Evolutionary conservation across 148 eudicot species (phyloP).

Genomic region (Fagopyrum esculentum): DNA sequence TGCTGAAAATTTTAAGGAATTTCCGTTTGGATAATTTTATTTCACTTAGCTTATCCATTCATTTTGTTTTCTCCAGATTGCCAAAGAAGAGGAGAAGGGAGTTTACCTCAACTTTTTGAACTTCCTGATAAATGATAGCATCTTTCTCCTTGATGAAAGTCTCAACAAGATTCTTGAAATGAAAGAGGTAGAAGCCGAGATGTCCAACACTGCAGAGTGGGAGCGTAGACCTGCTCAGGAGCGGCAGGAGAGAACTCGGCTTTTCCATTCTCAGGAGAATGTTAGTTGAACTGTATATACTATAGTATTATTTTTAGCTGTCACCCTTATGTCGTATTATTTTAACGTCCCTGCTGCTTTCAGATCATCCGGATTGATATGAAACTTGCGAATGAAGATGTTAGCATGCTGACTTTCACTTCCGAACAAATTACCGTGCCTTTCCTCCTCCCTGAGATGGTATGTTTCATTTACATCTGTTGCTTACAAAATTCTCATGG

Average conservation of each 20-base stretch:
- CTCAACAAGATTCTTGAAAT: conserved; percentile 95
- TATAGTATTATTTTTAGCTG: background rate
- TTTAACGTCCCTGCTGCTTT: conserved; percentile 18
- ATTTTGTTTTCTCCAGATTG: conserved; percentile 51
- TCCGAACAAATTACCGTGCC: conserved; percentile 92
- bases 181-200: conserved; percentile 93
- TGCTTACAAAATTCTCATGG: background rate
- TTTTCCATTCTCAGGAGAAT: conserved; percentile 90
- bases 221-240: conserved; percentile 89
- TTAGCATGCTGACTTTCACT: conserved; percentile 84
- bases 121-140: conserved; percentile 88
- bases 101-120: conserved; percentile 93
- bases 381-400: conserved; percentile 98
- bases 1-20: background rate
- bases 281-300: conserved; percentile 34
- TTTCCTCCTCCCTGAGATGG: conserved; percentile 93
- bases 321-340: background rate
- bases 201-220: conserved; percentile 95
- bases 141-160: conserved; percentile 93
- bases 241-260: conserved; percentile 94
- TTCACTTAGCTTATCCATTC: background rate
- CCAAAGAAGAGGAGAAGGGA: conserved; percentile 95
- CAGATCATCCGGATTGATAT: conserved; percentile 91
- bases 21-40: background rate
- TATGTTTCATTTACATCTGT: conserved; percentile 18